Base-by-base conservation (phyloP, 352 stramenopile species). In the Phytophthora crassamura region DNA sequence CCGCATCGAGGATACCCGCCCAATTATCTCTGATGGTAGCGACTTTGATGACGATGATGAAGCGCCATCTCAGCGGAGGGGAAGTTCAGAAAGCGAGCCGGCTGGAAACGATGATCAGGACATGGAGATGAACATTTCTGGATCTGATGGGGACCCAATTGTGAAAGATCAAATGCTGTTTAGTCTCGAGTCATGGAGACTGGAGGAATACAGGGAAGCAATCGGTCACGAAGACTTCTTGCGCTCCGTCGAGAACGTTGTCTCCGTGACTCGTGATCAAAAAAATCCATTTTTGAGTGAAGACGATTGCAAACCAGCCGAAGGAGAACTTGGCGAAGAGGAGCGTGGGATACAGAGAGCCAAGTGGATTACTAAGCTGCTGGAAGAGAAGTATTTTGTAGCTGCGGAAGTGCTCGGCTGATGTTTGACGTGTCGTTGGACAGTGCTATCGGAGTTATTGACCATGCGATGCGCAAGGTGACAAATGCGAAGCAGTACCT, bases 311-410 rank as follows among this genome's bases (percentile, higher is more conserved):
- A 38, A 39, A n/a, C 45, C 45, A 38, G 25, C 12, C 15, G 9
- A 32, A 22, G 38, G 25, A 33, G 30, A 22, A 47, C 16, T 5
- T 28, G 22, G 4, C 22, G 22, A 4, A 28, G 22, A 28, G 22
- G 22, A 28, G 22, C 2, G 22, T 28, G 22, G 4, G 2, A 4
- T 4, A 28, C 22, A 28, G 22, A 28, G 4, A 28, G 22, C 22
- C 22, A 28, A 28, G 22, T 28, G 22, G 22, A 28, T 28, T 28
- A 4, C 22, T 2, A 59, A 59, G 30, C 18, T 42, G 20, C n/a
- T 59, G 25, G 15, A 49, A 40, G 51, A 59, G 28, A 59, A 59
- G 39, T 49, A 41, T n/a, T 59, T 48, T 59, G 28, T 59, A 8
- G 51, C 28, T 20, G 51, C 15, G 47, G 47, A 18, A 55, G 33